Evolutionary conservation across 495 filamentous ascomycete genomes (phyloP), one percentile per base, ranked within the genome.

Genomic region (Xeromyces bisporus): DNA sequence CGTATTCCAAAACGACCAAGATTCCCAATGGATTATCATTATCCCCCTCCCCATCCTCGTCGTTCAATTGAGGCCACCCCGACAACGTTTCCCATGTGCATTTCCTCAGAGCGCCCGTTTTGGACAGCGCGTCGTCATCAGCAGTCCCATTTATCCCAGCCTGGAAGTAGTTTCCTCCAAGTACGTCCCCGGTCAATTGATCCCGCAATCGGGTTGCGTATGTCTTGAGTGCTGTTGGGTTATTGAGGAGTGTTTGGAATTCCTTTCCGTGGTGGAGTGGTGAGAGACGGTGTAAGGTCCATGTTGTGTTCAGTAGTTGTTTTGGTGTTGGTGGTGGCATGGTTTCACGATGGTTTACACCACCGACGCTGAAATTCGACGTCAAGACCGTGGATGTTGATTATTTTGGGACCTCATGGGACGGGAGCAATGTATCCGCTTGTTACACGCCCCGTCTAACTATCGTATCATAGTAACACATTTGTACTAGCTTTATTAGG

Each of bases 221-320:
- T 12, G 53, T 52, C 24, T 53, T 56, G 5, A 71, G 44, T 5
- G 59, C 56, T 37, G 35, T 18, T 8, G 40, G 39, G 26, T 56
- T 46, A 34, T 47, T 34, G 29, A 64, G 38, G 10, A 64, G 56
- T 3, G 52, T 34, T 13, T 51, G 42, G 36, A 55, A 55, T 28
- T 58, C 56, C 28, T 51, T 58, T 12, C 41, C 48, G 30, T 64
- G 56, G 41, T 67, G 54, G 15, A 73, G 56, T 10, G 67, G 67
- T 1, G 68, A 69, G 23, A 73, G 53, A 23, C 66, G 62, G 40
- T 73, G 55, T n/a, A 65, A 39, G 6, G 60, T 64, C 55, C 66
- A 74, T 6, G 64, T 69, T 1, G 63, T 64, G 30, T 67, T 64
- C 32, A 69, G 62, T 18, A 73, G 53, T 15, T 55, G 48, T n/a